These are phyloP conservation scores for Leptodontidium sp. DNA, from an alignment of 2,329 filamentous ascomycete genomes.

Conservation along the genomic window DNA sequence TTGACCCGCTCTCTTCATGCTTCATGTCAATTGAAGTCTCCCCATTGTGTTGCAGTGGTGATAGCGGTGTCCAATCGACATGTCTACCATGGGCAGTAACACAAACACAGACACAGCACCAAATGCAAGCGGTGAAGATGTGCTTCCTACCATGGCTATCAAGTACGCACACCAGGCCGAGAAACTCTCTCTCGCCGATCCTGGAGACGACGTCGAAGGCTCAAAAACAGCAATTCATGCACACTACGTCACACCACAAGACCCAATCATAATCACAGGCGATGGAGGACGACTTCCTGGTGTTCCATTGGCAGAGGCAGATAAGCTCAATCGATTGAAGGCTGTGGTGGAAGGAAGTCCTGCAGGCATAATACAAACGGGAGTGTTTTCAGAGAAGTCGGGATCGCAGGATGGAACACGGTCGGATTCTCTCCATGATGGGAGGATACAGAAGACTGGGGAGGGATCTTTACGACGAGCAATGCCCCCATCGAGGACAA, in stretches of 20 bases:
- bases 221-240: conserved; percentile 65
- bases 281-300: conserved; percentile 72
- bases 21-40: conserved; percentile 22
- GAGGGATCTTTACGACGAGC: conserved; percentile 56
- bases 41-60: conserved; percentile 18
- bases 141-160: conserved; percentile 50
- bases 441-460: conserved; percentile 53
- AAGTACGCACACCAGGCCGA: conserved; percentile 69
- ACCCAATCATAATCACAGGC: conserved; percentile 74
- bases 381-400: conserved; percentile 46
- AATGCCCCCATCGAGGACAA: conserved; percentile 73
- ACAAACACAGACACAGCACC: conserved; percentile 12
- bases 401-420: conserved; percentile 44
- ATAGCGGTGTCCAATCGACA: conserved; percentile 27
- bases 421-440: conserved; percentile 36
- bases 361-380: conserved; percentile 48
- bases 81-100: conserved; percentile 20
- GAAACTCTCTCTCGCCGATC: conserved; percentile 56
- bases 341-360: conserved; percentile 52
- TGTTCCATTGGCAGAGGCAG: conserved; percentile 74
- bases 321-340: conserved; percentile 71
- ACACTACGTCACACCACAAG: conserved; percentile 71
- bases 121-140: conserved; percentile 3
- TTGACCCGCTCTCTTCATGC: conserved; percentile 17
- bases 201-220: conserved; percentile 41